Conservation (phyloP, 257 asterid genomes). For the Phtheirospermum japonicum region DNA sequence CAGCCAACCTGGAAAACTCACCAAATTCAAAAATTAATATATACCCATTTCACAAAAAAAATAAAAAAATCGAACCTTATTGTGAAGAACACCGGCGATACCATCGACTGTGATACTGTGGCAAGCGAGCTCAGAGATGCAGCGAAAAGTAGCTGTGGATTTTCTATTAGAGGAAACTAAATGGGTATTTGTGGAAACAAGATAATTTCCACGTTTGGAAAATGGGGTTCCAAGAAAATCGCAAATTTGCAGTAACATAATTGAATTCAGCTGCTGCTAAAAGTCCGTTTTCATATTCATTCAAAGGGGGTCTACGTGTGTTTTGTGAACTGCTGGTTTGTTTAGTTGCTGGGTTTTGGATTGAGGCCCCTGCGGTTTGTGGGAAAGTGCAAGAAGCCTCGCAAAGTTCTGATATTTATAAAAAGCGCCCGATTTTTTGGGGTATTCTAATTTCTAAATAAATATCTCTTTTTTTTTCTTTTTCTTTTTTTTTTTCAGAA, state of each 20-base stretch:
- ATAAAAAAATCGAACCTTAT: slow-evolving; percentile 38
- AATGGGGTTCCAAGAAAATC: slow-evolving; percentile 26
- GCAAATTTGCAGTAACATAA: slow-evolving; percentile 39
- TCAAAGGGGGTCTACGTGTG: neutral
- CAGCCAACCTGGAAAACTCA: neutral
- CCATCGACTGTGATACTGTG: slow-evolving; percentile 26
- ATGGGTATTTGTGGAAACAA: slow-evolving; percentile 2
- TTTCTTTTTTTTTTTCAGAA: no score
- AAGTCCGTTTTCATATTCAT: slow-evolving; percentile 4
- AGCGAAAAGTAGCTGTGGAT: slow-evolving; percentile 28
- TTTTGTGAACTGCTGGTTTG: no score
- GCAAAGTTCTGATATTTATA: slow-evolving; percentile 8
- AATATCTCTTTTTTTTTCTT: no score
- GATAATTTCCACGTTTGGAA: neutral
- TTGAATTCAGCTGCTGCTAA: slow-evolving; percentile 11
- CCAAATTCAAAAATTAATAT: neutral
- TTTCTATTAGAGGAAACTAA: slow-evolving; percentile 5
- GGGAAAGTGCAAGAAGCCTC: slow-evolving; percentile 3
- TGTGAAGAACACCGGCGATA: slow-evolving; percentile 43
- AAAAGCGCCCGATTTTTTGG: neutral
- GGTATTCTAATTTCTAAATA: no score
- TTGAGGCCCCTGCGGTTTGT: slow-evolving; percentile 22
- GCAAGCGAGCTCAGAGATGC: slow-evolving; percentile 36
- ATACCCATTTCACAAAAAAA: slow-evolving; percentile 1
- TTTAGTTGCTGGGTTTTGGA: slow-evolving; percentile 7